Evolutionary conservation across 805 yeast genomes (phyloP), one percentile per base, ranked within the genome.

Genomic region (Cyberlindnera lachancei): DNA sequence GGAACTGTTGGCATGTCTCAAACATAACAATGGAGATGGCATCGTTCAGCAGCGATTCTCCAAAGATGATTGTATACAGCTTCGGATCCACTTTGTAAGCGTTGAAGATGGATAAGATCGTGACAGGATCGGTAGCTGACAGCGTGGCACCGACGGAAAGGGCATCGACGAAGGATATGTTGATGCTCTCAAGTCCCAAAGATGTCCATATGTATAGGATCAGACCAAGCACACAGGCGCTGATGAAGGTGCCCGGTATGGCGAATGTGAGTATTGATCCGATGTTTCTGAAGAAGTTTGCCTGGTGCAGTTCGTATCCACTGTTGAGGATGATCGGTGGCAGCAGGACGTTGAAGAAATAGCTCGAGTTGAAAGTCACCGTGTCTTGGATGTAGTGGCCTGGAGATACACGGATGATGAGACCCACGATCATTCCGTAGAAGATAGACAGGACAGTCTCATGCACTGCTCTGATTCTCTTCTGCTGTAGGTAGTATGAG

Each of bases 21-120:
- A 92, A 92, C 95, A 92, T 90, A 47, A 92, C 99, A 55, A 92
- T 92, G 44, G 96, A 87, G 38, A 92, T 94, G 23, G 99, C 99
- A 63, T 92, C 99, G 55, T 92, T 92, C 41, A 92, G 64, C 37
- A 92, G 64, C 4, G 96, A 84, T 59, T 92, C 99, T 30, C 99
- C 99, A 56, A 92, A 90, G 41, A 92, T 94, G 41, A 92, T 87
- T 17, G 98, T 94, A 63, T 94, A 92, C 29, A 92, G 66, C 58
- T 94, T 92, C 9, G 98, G 98, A 57, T 92, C 99, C 22, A 92
- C 99, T 59, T 90, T 88, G 62, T 92, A 92, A 11, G 97, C 92
- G 54, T 90, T 92, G 68, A 92, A 92, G 38, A 92, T 92, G 11
- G 97, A 87, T 45, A 92, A 63, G 50, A 92, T 90, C 2, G 99